Evolutionary conservation across 345 rosid genomes (phyloP).

Genomic region (Leavenworthia alabamica): DNA sequence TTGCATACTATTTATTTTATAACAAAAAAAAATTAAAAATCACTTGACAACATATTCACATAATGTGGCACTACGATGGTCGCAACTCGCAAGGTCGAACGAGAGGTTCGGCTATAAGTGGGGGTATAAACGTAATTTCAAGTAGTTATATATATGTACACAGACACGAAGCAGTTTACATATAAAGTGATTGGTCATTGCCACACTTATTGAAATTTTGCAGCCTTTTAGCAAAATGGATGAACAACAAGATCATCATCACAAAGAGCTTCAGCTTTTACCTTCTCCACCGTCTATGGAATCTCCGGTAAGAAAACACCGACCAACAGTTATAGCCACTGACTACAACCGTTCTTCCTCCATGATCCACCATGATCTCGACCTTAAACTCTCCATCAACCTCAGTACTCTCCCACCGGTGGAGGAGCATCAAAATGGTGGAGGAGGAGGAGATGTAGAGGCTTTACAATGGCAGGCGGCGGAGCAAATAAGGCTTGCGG

Average conservation of each 20-base stretch:
- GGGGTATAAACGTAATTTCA: neutral
- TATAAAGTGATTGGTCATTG: slow-evolving; percentile 30
- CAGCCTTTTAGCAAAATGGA: slow-evolving; percentile 26
- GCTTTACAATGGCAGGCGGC: slow-evolving; percentile 89
- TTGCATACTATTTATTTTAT: too few species aligned
- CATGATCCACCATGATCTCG: slow-evolving; percentile 54
- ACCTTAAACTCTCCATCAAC: slow-evolving; percentile 83
- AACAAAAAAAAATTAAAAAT: too few species aligned
- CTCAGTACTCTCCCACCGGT: slow-evolving; percentile 42
- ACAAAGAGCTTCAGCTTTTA: slow-evolving; percentile 74
- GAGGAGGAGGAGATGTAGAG: slow-evolving; percentile 45
- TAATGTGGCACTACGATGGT: too few species aligned
- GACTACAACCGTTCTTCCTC: slow-evolving; percentile 19
- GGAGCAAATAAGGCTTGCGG: slow-evolving; percentile 80
- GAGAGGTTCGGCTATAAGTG: too few species aligned
- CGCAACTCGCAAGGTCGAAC: too few species aligned
- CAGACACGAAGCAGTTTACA: slow-evolving; percentile 29
- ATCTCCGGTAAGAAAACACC: slow-evolving; percentile 17
- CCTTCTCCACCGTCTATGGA: slow-evolving; percentile 42
- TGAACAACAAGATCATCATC: slow-evolving; percentile 38
- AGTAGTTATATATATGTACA: neutral
- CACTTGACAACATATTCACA: too few species aligned
- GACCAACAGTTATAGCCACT: slow-evolving; percentile 7
- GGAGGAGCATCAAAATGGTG: slow-evolving; percentile 29
- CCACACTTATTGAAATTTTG: slow-evolving; percentile 25